Conservation (phyloP, 2,329 filamentous ascomycete genomes). For the Botrytis sinoallii region DNA sequence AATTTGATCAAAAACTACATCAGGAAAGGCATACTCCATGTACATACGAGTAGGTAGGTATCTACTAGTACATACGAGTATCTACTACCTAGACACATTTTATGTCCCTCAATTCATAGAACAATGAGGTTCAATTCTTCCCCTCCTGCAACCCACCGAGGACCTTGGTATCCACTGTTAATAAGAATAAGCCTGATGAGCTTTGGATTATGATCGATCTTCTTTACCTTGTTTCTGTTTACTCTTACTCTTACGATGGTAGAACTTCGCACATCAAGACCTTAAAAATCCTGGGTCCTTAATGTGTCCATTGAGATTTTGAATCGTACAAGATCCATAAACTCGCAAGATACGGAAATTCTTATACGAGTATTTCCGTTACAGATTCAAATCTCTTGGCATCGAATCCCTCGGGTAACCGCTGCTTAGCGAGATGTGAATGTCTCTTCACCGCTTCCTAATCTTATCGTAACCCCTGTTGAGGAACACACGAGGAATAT, state of each 20-base stretch:
- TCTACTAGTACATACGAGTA: not conserved
- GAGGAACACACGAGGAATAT: constrained; percentile 5
- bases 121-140: not conserved
- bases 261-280: not conserved
- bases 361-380: not conserved
- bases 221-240: not conserved
- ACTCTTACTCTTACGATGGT: not conserved
- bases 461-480: constrained; percentile 15
- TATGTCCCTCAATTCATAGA: not conserved
- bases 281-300: not conserved
- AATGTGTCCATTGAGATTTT: not conserved
- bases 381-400: not conserved
- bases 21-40: not conserved
- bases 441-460: constrained; percentile 6
- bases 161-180: not conserved
- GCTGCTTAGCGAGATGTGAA: not conserved
- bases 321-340: not conserved
- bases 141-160: not conserved
- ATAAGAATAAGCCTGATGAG: not conserved
- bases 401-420: not conserved
- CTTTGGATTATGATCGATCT: not conserved
- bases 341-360: not conserved
- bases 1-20: not conserved
- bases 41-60: not conserved
- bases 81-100: not conserved